Base-by-base conservation (phyloP, 2,329 filamentous ascomycete genomes). In the Fusarium algeriense region DNA sequence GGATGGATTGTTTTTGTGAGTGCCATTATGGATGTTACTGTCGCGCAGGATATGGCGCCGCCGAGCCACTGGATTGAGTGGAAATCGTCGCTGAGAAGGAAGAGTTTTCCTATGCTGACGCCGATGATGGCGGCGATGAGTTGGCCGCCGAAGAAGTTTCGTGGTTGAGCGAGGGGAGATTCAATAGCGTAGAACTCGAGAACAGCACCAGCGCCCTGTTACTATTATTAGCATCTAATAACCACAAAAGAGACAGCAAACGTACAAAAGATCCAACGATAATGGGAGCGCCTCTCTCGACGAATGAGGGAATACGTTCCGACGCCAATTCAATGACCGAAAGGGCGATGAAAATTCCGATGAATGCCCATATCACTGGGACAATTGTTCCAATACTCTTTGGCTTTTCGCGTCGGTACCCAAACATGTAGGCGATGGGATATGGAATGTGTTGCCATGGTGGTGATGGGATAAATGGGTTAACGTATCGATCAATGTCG, bases 401-500 rank as follows among this genome's bases (percentile, higher is more conserved):
- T 49, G 80, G 73, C 70, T 79, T 73, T 30, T 78, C 35, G 49
- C 76, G 80, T 66, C 91, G 87, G 75, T 92, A 83, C 14, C 92
- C 92, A 4, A 97, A 81, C 73, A 93, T 92, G 71, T 89, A 87
- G 23, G 92, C 87, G 23, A 96, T 77, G 0, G 87, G 87, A 49
- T 83, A 84, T 0, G 94, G 94, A 3, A 97, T 77, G 46, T 83
- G 81, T 32, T 86, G 82, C 78, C 93, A 87, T 73, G 87, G 88
- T 43, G 91, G 91, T 17, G 87, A 83, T 12, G 92, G 92, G 28
- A 97, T 77, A 66, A 89, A 85, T 5, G 86, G 91, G 78, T 95
- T 94, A 54, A 97, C 78, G 78, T 91, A 89, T n/a, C 81, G 82
- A 84, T 97, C 94, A 70, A 97, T 88, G 81, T 96, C 89, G 80